Base-by-base conservation (phyloP, 192 early-diverging fungal species). In the Coemansia aciculifera region DNA sequence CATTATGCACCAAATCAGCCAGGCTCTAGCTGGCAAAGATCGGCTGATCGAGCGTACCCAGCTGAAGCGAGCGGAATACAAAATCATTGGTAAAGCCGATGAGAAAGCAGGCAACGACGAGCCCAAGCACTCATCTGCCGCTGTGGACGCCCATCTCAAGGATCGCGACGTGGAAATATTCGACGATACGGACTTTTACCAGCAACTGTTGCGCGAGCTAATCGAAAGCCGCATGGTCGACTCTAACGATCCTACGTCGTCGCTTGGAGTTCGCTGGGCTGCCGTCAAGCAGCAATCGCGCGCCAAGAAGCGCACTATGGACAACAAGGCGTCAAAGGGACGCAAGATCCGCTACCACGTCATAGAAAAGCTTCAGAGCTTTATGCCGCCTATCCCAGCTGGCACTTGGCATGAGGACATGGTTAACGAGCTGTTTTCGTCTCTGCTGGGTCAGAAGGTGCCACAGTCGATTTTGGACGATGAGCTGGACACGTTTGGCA, bases 121-220 rank as follows among this genome's bases (percentile, higher is more conserved):
- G 74, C 60, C 73, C 75, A 40, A 92, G 90, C 64, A 79, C 79
- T 21, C 86, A 88, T 71, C 72, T 90, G 48, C 74, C 85, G 34
- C 37, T 24, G 65, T 67, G 17, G 89, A 94, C 54, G 87, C 93
- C 63, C 94, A 97, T 63, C 64, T 83, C 11, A 74, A 75, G 31
- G 70, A 83, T 23, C 74, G 60, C 0, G 77, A 83, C 32, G 66
- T 78, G 11, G 92, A 98, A 59, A 90, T 99, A 34, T 99, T 97
- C 84, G 97, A 99, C 70, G 97, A 99, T 69, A 86, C 89, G 1
- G 97, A 99, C 77, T 99, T 94, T 75, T 99, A 99, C 77, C 91
- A 94, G 68, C 92, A 94, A 59, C 85, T 95, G 49, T 69, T 99
- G 64, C 92, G 95, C 49, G 97, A 99, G 83, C 78, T 99, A 62